These are phyloP conservation scores for Mycena galericulata DNA, from an alignment of 768 basidiomycete genomes.

Conservation along the genomic window DNA sequence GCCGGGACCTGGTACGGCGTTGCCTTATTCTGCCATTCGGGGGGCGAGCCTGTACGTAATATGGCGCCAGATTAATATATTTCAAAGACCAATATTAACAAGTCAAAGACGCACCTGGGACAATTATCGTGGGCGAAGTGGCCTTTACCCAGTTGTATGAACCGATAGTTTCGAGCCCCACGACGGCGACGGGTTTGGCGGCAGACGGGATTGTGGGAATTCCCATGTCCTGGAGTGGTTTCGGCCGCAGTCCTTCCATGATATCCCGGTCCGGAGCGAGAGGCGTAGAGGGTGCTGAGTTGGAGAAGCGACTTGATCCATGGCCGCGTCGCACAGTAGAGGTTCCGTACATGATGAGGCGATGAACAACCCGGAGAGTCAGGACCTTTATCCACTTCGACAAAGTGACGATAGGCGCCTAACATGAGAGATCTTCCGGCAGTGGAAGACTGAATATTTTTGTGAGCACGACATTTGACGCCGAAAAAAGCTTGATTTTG, in stretches of 20 bases:
- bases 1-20: slow-evolving; percentile 65
- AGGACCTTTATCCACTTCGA: no score
- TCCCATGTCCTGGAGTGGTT: slow-evolving; percentile 42
- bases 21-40: slow-evolving; percentile 62
- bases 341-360: neutral
- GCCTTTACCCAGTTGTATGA: slow-evolving; percentile 68
- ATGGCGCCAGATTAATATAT: neutral
- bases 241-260: slow-evolving; percentile 48
- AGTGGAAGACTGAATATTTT: no score
- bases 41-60: slow-evolving; percentile 63
- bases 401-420: no score
- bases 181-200: slow-evolving; percentile 49
- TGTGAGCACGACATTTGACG: no score
- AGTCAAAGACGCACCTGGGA: slow-evolving; percentile 53
- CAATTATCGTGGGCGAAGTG: slow-evolving; percentile 59
- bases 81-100: neutral
- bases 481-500: no score
- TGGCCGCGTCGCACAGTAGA: slow-evolving; percentile 12
- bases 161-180: slow-evolving; percentile 56
- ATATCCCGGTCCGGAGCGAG: slow-evolving; percentile 50
- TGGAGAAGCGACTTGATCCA: slow-evolving; percentile 18
- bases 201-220: slow-evolving; percentile 33
- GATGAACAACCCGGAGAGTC: neutral
- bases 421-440: no score
- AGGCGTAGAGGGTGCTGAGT: slow-evolving; percentile 24